Conservation (phyloP, 345 rosid species). For the Brassica carinata region DNA sequence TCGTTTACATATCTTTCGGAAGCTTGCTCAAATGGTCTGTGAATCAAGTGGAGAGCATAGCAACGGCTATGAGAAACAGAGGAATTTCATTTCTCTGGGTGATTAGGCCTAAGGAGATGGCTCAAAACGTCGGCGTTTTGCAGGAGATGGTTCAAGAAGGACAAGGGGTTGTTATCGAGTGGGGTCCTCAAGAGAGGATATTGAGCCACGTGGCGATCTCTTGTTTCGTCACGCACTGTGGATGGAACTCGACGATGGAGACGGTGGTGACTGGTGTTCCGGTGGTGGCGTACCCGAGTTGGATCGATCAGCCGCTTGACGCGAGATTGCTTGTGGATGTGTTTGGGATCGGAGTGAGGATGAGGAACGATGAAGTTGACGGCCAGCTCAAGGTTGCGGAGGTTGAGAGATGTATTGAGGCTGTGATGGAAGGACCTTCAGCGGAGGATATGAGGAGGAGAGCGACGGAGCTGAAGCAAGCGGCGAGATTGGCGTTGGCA, state of each 20-base stretch:
- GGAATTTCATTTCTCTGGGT: constrained; percentile 61
- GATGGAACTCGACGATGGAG: constrained; percentile 67
- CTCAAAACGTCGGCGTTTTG: neutral
- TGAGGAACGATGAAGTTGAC: constrained; percentile 40
- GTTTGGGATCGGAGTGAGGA: constrained; percentile 49
- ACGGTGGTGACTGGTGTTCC: constrained; percentile 55
- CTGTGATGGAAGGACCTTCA: constrained; percentile 36
- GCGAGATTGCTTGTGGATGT: constrained; percentile 52
- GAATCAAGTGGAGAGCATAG: constrained; percentile 47
- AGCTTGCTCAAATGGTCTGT: constrained; percentile 42
- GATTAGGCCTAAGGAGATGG: constrained; percentile 37
- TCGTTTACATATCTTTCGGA: constrained; percentile 67
- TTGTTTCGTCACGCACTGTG: constrained; percentile 62
- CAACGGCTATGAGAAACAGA: constrained; percentile 44
- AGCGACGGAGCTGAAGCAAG: constrained; percentile 43
- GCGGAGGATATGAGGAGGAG: constrained; percentile 45
- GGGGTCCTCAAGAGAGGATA: constrained; percentile 61
- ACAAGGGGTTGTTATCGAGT: constrained; percentile 46
- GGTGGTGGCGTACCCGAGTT: constrained; percentile 51
- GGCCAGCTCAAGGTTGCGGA: constrained; percentile 39
- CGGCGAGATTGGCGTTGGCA: constrained; percentile 42
- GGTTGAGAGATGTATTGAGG: constrained; percentile 52
- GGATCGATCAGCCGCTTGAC: constrained; percentile 50
- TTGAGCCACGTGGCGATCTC: constrained; percentile 45
- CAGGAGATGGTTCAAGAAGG: constrained; percentile 40